Conservation (phyloP, 2,329 filamentous ascomycete genomes). For the Didymella exigua region DNA sequence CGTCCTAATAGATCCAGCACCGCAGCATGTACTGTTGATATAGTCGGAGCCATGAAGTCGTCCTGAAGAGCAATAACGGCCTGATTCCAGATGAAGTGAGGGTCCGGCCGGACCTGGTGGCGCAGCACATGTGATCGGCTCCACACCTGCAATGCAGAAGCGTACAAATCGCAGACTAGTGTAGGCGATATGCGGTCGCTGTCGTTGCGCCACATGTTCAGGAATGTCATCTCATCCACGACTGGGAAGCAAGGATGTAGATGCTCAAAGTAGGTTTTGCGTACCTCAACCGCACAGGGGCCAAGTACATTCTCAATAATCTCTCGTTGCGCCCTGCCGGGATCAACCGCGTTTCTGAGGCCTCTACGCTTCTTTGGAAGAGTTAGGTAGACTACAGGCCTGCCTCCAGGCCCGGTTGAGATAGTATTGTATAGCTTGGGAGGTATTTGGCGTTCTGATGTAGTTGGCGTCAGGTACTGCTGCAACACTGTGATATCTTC, state of each 20-base stretch:
- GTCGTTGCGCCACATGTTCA: slow-evolving; percentile 20
- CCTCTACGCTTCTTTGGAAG: slow-evolving; percentile 24
- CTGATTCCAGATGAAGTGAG: slow-evolving; percentile 28
- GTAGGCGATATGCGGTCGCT: slow-evolving; percentile 23
- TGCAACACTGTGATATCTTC: slow-evolving; percentile 29
- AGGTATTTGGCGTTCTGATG: background rate
- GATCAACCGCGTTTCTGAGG: slow-evolving; percentile 16
- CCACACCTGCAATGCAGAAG: slow-evolving; percentile 23
- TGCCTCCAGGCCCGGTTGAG: slow-evolving; percentile 17
- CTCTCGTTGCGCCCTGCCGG: slow-evolving; percentile 23
- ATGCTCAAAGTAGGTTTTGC: slow-evolving; percentile 20
- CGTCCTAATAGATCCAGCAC: slow-evolving; percentile 28
- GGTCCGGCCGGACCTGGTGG: slow-evolving; percentile 15
- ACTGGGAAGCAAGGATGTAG: slow-evolving; percentile 30
- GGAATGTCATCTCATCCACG: slow-evolving; percentile 23
- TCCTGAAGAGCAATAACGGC: slow-evolving; percentile 26
- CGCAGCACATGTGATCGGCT: slow-evolving; percentile 15
- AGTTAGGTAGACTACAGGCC: slow-evolving; percentile 27
- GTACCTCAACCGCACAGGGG: slow-evolving; percentile 15
- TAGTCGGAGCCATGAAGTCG: slow-evolving; percentile 28
- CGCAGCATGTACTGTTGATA: slow-evolving; percentile 26
- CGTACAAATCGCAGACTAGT: slow-evolving; percentile 26
- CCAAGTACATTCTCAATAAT: slow-evolving; percentile 26
- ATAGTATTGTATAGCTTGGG: slow-evolving; percentile 20
- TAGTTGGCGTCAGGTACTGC: slow-evolving; percentile 22